Evolutionary conservation across 768 basidiomycete species (phyloP).

Genomic region (Solioccasus polychromus): DNA sequence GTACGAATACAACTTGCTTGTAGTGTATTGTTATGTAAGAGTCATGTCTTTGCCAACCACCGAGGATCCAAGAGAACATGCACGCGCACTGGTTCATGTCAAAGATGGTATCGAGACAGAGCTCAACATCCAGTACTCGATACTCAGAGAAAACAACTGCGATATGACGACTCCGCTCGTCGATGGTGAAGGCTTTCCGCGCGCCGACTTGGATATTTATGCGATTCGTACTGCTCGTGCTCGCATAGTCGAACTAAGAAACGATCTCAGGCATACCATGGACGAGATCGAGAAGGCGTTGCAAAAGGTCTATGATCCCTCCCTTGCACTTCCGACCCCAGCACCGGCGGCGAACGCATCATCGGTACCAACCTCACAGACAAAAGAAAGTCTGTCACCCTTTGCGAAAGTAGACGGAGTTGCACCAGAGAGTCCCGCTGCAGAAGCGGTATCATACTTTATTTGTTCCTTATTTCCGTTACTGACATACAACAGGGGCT

Average conservation of each 20-base stretch:
- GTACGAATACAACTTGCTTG: background rate
- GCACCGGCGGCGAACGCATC: slow-evolving; percentile 25
- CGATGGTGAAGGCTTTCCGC: slow-evolving; percentile 86
- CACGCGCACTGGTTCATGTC: slow-evolving; percentile 58
- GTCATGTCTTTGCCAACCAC: slow-evolving; percentile 40
- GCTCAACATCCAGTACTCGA: slow-evolving; percentile 56
- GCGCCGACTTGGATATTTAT: slow-evolving; percentile 82
- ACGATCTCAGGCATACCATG: slow-evolving; percentile 68
- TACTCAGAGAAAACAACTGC: slow-evolving; percentile 61
- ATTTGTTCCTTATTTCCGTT: background rate
- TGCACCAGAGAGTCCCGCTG: slow-evolving; percentile 78
- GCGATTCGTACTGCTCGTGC: slow-evolving; percentile 73
- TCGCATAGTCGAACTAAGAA: slow-evolving; percentile 75
- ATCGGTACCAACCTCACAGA: slow-evolving; percentile 18
- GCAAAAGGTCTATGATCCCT: slow-evolving; percentile 62
- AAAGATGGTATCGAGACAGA: slow-evolving; percentile 76
- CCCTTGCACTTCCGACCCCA: slow-evolving; percentile 4
- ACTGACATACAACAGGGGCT: slow-evolving; percentile 44
- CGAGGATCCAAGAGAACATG: slow-evolving; percentile 51
- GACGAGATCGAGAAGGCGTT: slow-evolving; percentile 66
- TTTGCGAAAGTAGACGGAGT: slow-evolving; percentile 85
- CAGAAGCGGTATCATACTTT: slow-evolving; percentile 58
- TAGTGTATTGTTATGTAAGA: slow-evolving; percentile 9
- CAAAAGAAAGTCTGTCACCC: slow-evolving; percentile 33
- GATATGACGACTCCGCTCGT: slow-evolving; percentile 75